A percentile compares a stretch with the other conserved stretches of the same genome.
Conservation (phyloP, 148 eudicot genomes). For the Camellia japonica region DNA sequence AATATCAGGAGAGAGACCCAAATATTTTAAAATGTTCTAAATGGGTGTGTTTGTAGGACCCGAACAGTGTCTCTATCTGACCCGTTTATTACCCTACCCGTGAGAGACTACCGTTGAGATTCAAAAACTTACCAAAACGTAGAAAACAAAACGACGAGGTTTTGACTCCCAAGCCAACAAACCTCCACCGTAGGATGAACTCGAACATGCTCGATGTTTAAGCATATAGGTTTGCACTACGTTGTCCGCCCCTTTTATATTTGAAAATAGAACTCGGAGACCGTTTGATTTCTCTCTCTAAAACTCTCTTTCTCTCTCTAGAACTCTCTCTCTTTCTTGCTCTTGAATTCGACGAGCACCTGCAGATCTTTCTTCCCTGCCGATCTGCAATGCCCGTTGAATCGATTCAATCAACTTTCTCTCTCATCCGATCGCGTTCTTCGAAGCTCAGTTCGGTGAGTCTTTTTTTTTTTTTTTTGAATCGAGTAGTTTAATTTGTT, state of each 20-base stretch:
- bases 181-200: not conserved
- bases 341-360: conserved; percentile 7
- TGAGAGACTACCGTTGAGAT: not conserved
- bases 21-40: too few relatives aligned
- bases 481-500: conserved; percentile 7
- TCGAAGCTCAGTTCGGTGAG: conserved; percentile 32
- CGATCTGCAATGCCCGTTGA: conserved; percentile 25
- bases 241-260: conserved; percentile 21
- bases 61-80: too few relatives aligned
- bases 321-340: not conserved
- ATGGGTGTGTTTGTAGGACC: too few relatives aligned
- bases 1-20: too few relatives aligned
- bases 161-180: not conserved
- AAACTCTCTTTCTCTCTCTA: conserved; percentile 2
- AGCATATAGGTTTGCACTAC: not conserved
- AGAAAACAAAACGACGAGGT: not conserved
- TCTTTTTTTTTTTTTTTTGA: conserved; percentile 4
- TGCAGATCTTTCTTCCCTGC: too few relatives aligned
- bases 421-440: conserved; percentile 15
- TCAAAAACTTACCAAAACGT: not conserved
- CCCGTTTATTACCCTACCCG: too few relatives aligned
- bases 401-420: not conserved
- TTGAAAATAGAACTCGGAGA: conserved; percentile 12
- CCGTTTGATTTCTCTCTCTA: conserved; percentile 16
- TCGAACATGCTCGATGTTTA: not conserved